Conservation (phyloP, 768 basidiomycete genomes). For the Calocybe gangraenosa region DNA sequence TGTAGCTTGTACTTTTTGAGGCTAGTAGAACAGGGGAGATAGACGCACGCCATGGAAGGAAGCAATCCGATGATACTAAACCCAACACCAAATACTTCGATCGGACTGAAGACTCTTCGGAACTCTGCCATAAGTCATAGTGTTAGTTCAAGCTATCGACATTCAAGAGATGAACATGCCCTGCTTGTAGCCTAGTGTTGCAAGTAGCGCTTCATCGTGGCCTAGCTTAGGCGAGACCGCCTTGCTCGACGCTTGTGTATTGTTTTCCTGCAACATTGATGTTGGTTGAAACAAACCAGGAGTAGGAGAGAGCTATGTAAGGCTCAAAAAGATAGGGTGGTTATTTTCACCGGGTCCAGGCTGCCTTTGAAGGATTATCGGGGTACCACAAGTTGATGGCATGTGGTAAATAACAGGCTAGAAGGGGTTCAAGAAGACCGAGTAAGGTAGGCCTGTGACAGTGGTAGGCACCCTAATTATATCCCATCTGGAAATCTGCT, state of each 20-base stretch:
- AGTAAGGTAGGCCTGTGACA: slow-evolving; percentile 3
- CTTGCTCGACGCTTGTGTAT: neutral
- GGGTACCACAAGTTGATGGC: slow-evolving; percentile 4
- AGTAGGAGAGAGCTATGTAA: neutral
- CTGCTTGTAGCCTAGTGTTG: slow-evolving; percentile 19
- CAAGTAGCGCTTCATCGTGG: slow-evolving; percentile 18
- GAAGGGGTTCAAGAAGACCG: slow-evolving; percentile 14
- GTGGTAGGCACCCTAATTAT: neutral
- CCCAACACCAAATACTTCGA: slow-evolving; percentile 67
- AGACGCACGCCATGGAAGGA: slow-evolving; percentile 52
- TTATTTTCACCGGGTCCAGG: neutral
- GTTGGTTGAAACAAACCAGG: neutral
- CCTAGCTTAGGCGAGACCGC: neutral
- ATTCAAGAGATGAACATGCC: slow-evolving; percentile 6
- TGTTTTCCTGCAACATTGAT: slow-evolving; percentile 12
- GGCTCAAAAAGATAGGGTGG: neutral
- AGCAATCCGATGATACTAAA: slow-evolving; percentile 68
- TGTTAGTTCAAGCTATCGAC: neutral
- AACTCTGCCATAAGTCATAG: slow-evolving; percentile 35
- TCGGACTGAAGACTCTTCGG: slow-evolving; percentile 45
- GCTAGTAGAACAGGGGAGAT: neutral
- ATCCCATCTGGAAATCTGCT: neutral
- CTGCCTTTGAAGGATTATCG: slow-evolving; percentile 3
- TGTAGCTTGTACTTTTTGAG: too few relatives aligned
- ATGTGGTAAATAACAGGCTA: slow-evolving; percentile 3